These are phyloP conservation scores for Capniomyces stellatus DNA, from an alignment of 371 early-diverging fungal genomes.

Conservation along the genomic window DNA sequence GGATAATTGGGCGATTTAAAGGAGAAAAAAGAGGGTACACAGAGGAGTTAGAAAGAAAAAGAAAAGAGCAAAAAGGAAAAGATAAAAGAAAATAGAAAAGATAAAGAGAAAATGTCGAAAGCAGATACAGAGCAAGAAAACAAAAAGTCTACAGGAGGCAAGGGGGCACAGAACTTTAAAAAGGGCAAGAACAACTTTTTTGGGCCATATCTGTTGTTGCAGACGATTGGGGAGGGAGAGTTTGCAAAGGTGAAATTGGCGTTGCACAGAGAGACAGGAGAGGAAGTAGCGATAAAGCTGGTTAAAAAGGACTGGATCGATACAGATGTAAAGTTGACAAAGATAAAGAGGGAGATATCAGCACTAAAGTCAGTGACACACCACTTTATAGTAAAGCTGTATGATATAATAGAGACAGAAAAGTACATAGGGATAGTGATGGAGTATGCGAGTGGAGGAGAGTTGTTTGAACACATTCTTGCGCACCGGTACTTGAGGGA, in stretches of 20 bases:
- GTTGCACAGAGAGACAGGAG: constrained; percentile 66
- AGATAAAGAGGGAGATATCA: constrained; percentile 65
- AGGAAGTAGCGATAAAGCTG: constrained; percentile 82
- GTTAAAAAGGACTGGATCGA: constrained; percentile 66
- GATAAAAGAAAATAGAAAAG: no score
- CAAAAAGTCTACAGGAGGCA: no score
- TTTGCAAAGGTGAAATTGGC: constrained; percentile 96
- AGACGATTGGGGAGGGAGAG: constrained; percentile 95
- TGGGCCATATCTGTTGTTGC: constrained; percentile 86
- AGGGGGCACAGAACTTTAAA: no score
- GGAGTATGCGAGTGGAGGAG: constrained; percentile 90
- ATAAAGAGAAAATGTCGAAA: no score
- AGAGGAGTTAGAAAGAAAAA: no score
- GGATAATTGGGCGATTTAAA: no score
- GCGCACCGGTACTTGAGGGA: constrained; percentile 85
- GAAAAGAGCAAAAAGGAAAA: no score
- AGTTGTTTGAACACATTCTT: constrained; percentile 91
- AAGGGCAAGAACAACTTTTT: constrained; percentile 40
- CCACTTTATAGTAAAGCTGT: constrained; percentile 78
- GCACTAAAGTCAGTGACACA: constrained; percentile 65
- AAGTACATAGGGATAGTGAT: constrained; percentile 88
- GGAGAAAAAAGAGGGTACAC: no score
- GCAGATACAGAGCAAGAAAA: no score
- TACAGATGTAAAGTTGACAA: constrained; percentile 50
- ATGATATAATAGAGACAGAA: constrained; percentile 91